phyloP scores from a whole-genome alignment of 2,329 filamentous ascomycete genomes.

The Aspergillus alliaceus region DNA sequence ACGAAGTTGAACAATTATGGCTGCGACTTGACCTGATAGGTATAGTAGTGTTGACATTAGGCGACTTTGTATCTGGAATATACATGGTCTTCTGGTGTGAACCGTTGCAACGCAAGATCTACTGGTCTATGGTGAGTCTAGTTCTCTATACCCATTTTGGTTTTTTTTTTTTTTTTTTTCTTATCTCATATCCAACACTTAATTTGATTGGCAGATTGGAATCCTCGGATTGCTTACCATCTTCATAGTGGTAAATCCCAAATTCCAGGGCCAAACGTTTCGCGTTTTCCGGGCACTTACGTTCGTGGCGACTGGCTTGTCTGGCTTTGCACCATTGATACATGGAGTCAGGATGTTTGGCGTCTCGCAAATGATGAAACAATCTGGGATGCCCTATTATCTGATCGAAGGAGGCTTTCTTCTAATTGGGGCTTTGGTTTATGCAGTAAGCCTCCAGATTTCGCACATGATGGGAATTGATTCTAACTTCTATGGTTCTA shows the following conservation, averaged over 20 bases:
- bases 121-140: slow-evolving; percentile 10
- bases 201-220: slow-evolving; percentile 5
- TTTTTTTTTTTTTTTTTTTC: background rate
- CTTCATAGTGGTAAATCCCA: slow-evolving; percentile 1
- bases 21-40: slow-evolving; percentile 23
- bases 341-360: slow-evolving; percentile 29
- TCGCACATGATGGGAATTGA: slow-evolving; percentile 10
- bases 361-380: slow-evolving; percentile 26
- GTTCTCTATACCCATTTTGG: background rate
- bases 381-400: slow-evolving; percentile 21
- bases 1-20: slow-evolving; percentile 22
- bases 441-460: slow-evolving; percentile 23
- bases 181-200: background rate
- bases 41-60: slow-evolving; percentile 17
- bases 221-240: slow-evolving; percentile 4
- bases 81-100: slow-evolving; percentile 13
- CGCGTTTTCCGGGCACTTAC: slow-evolving; percentile 2
- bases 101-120: slow-evolving; percentile 4
- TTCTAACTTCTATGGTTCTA: slow-evolving; percentile 4
- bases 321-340: slow-evolving; percentile 3
- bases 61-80: slow-evolving; percentile 11
- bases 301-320: slow-evolving; percentile 1
- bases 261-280: slow-evolving; percentile 2
- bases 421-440: slow-evolving; percentile 26
- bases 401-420: slow-evolving; percentile 19